These are phyloP conservation scores for Phyllosticta citriasiana DNA, from an alignment of 2,329 filamentous ascomycete species.

Conservation along the genomic window DNA sequence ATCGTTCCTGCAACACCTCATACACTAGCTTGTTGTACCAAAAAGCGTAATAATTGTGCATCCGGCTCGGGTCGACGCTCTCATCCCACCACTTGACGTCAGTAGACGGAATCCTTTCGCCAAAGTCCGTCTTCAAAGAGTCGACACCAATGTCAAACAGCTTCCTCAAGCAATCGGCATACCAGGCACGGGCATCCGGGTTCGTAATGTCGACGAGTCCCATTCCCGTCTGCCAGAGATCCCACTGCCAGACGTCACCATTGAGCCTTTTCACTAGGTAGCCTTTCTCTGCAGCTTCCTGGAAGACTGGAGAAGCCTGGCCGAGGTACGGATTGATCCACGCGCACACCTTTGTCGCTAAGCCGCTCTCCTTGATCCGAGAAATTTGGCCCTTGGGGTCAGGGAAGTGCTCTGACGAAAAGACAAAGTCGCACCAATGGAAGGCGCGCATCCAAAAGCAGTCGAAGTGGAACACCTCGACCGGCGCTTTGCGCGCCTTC, in stretches of 20 bases:
- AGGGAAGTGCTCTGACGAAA: constrained; percentile 58
- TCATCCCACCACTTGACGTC: constrained; percentile 56
- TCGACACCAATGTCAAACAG: constrained; percentile 62
- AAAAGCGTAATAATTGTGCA: constrained; percentile 73
- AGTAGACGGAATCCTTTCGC: constrained; percentile 57
- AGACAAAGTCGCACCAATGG: constrained; percentile 66
- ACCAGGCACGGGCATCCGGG: constrained; percentile 58
- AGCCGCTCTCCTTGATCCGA: constrained; percentile 52
- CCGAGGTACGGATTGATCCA: constrained; percentile 71
- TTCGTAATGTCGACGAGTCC: constrained; percentile 66
- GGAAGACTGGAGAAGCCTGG: constrained; percentile 58
- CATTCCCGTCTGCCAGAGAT: constrained; percentile 70
- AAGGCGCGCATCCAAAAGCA: constrained; percentile 71
- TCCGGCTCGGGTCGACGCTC: constrained; percentile 50
- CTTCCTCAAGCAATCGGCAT: constrained; percentile 47
- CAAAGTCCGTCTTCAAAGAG: constrained; percentile 67
- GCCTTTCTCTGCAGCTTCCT: constrained; percentile 52
- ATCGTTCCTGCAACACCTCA: constrained; percentile 47
- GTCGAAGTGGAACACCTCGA: constrained; percentile 68
- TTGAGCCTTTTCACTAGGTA: constrained; percentile 60
- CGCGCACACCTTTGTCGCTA: constrained; percentile 54
- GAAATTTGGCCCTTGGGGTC: constrained; percentile 55
- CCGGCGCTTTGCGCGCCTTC: constrained; percentile 51
- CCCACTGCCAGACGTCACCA: constrained; percentile 66
- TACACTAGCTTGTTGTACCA: constrained; percentile 63